Percentiles rank a stretch among this genome's conserved stretches.
These are phyloP conservation scores for Neospermospora avenae DNA, from an alignment of 2,329 filamentous ascomycete species.

Conservation along the genomic window DNA sequence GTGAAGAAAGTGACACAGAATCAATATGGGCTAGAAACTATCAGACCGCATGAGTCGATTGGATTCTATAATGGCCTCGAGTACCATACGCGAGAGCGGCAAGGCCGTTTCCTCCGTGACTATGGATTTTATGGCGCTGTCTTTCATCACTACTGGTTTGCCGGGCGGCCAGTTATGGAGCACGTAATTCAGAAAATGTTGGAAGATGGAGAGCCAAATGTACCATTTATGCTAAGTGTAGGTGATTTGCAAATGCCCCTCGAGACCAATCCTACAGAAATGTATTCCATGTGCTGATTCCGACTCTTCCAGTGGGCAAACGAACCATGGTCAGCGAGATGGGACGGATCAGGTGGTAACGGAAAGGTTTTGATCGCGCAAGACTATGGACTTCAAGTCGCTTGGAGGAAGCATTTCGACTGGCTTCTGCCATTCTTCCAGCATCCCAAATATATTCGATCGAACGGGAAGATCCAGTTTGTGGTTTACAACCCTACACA, in stretches of 20 bases:
- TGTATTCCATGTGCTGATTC: not conserved
- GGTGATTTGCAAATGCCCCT: not conserved
- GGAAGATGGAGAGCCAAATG: slow-evolving; percentile 16
- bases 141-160: slow-evolving; percentile 19
- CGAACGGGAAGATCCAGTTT: slow-evolving; percentile 12
- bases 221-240: slow-evolving; percentile 14
- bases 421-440: slow-evolving; percentile 14
- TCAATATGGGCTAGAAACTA: slow-evolving; percentile 11
- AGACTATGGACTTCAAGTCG: slow-evolving; percentile 8
- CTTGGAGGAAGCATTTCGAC: slow-evolving; percentile 15
- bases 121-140: slow-evolving; percentile 11
- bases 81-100: slow-evolving; percentile 13
- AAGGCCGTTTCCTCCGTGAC: slow-evolving; percentile 15
- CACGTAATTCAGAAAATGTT: slow-evolving; percentile 15
- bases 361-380: slow-evolving; percentile 10
- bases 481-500: slow-evolving; percentile 13
- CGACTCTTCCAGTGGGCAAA: slow-evolving; percentile 10
- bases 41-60: slow-evolving; percentile 15
- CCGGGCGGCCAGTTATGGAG: slow-evolving; percentile 15
- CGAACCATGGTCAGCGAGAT: slow-evolving; percentile 15
- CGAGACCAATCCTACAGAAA: not conserved
- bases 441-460: slow-evolving; percentile 15
- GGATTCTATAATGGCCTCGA: slow-evolving; percentile 19
- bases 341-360: slow-evolving; percentile 7
- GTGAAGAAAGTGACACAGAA: slow-evolving; percentile 13